These are phyloP conservation scores for Saccharomycopsis babjevae DNA, from an alignment of 805 yeast genomes.

Conservation along the genomic window DNA sequence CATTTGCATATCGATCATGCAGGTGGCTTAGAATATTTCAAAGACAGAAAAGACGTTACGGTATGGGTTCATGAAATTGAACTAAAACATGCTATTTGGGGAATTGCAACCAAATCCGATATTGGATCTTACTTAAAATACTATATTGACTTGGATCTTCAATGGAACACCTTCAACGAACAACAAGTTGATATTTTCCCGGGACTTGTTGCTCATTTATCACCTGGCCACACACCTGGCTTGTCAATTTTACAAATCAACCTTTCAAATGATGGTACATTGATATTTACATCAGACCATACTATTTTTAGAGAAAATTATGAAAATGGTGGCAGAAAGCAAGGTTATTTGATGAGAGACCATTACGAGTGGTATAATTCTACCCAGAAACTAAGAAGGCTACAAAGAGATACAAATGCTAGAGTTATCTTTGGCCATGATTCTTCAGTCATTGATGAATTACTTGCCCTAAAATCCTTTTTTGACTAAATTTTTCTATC, in stretches of 20 bases:
- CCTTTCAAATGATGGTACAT: slow-evolving; percentile 1
- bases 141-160: slow-evolving; percentile 9
- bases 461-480: background rate
- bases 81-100: slow-evolving; percentile 10
- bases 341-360: slow-evolving; percentile 9
- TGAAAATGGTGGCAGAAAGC: slow-evolving; percentile 7
- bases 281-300: slow-evolving; percentile 7
- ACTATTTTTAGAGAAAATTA: slow-evolving; percentile 5
- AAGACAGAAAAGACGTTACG: slow-evolving; percentile 6
- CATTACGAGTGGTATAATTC: slow-evolving; percentile 9
- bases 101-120: slow-evolving; percentile 8
- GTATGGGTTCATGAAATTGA: slow-evolving; percentile 11
- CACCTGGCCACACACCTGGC: slow-evolving; percentile 12
- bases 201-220: slow-evolving; percentile 6
- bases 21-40: slow-evolving; percentile 11
- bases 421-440: slow-evolving; percentile 8
- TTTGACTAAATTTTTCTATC: background rate
- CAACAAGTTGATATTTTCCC: slow-evolving; percentile 6
- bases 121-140: slow-evolving; percentile 7
- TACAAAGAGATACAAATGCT: slow-evolving; percentile 11
- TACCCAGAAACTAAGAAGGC: slow-evolving; percentile 7
- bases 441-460: background rate
- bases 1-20: slow-evolving; percentile 14
- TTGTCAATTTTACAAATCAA: slow-evolving; percentile 3
- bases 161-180: slow-evolving; percentile 13